phyloP scores from a whole-genome alignment of 73 alveolate species.

The Durusdinium trenchii region DNA sequence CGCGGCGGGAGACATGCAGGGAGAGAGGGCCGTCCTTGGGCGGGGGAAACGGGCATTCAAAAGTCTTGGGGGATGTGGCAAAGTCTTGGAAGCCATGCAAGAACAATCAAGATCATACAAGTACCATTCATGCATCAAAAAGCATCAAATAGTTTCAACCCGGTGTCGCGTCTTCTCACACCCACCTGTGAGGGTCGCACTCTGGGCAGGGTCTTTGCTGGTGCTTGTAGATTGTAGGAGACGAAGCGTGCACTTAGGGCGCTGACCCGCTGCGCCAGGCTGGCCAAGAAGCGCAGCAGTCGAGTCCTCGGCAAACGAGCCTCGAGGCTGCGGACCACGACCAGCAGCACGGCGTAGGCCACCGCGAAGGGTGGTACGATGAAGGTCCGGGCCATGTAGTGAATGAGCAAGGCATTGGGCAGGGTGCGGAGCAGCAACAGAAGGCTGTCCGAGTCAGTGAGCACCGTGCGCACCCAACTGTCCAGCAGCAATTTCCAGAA shows the following conservation, averaged over 20 bases:
- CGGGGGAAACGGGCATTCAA: too few species aligned
- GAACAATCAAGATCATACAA: too few species aligned
- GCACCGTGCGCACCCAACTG: slow-evolving; percentile 84
- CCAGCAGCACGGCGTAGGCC: slow-evolving; percentile 55
- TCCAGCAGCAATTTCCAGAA: slow-evolving; percentile 79
- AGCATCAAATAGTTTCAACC: too few species aligned
- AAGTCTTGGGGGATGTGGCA: too few species aligned
- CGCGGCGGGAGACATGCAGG: too few species aligned
- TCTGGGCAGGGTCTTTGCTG: slow-evolving; percentile 47
- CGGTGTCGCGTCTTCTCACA: too few species aligned
- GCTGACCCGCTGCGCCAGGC: slow-evolving; percentile 52
- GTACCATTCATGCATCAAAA: too few species aligned
- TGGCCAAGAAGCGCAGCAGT: slow-evolving; percentile 5
- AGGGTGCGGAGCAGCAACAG: slow-evolving; percentile 69
- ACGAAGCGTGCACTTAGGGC: slow-evolving; percentile 89
- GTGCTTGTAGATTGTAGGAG: slow-evolving; percentile 60
- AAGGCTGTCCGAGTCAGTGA: slow-evolving; percentile 82
- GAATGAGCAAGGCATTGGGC: slow-evolving; percentile 79
- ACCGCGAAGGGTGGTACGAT: slow-evolving; percentile 91
- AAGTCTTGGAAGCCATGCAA: too few species aligned
- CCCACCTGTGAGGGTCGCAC: slow-evolving; percentile 67
- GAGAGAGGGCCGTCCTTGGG: too few species aligned
- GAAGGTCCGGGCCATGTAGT: slow-evolving; percentile 57
- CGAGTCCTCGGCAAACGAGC: slow-evolving; percentile 52
- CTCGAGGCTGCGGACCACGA: slow-evolving; percentile 36